Base-by-base conservation (phyloP, 2,329 filamentous ascomycete species). In the Drechslerella stenobrocha region DNA sequence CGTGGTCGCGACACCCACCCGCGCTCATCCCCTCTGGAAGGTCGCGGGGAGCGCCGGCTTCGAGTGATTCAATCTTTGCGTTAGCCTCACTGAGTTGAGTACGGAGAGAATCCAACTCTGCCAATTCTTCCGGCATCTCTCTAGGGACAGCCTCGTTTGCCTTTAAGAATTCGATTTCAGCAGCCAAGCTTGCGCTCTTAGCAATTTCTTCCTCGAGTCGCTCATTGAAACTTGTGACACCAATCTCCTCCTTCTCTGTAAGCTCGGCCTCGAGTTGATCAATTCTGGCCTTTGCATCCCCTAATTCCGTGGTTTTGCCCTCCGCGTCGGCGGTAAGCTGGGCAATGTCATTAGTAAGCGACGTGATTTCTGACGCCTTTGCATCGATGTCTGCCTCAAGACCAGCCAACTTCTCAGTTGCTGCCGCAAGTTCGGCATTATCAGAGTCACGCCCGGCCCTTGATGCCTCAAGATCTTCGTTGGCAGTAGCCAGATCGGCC, bases 201-300 rank as follows among this genome's bases (percentile, higher is more conserved):
- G 63, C 63, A 51, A 67, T 67, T 45, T 67, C 63, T 42, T 67
- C 63, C 42, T 60, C 63, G 15, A 67, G 55, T 42, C 55, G 37
- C 26, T 67, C 55, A 47, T 67, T 60, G 30, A 67, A 67, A 7
- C 35, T 37, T n/a, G 56, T 55, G 13, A 60, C 63, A 34, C 63
- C 55, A 30, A 52, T 51, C 4, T 66, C 63, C 15, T 67, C 55
- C 32, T 52, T 67, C 15, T 59, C 20, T 5, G 45, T 51, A 9
- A 67, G 45, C 9, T 67, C 55, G 3, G 35, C 45, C 22, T 67
- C 63, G 2, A 67, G 63, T 9, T 51, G 50, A 2, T 55, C 63
- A 51, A 53, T 13, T 34, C 18, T 67, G 4, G 50, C 34, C 22
- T 44, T 50, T 5, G 32, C 35, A 6, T 60, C 63, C 13, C 42